Conservation (phyloP, 2,329 filamentous ascomycete species). For the Pseudogymnoascus sp. region DNA sequence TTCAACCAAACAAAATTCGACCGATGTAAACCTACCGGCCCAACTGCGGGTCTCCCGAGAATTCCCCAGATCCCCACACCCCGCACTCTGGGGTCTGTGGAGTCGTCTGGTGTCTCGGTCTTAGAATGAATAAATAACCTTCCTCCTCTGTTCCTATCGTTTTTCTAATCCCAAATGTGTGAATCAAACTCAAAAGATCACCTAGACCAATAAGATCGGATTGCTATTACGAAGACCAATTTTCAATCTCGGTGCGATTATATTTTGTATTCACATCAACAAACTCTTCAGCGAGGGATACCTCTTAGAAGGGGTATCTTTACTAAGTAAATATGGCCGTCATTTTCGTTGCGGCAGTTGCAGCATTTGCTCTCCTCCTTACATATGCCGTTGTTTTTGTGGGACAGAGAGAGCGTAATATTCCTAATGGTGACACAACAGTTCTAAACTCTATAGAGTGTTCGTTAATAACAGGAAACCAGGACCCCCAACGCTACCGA, state of each 20-base stretch:
- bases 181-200: background rate
- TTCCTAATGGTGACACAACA: background rate
- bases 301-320: background rate
- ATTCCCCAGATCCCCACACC: background rate
- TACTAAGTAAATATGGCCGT: background rate
- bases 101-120: background rate
- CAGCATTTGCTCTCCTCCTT: background rate
- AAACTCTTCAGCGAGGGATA: background rate
- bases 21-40: background rate
- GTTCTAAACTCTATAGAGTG: background rate
- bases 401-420: background rate
- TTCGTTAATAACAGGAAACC: background rate
- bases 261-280: background rate
- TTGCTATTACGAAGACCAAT: background rate
- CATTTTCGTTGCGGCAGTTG: background rate
- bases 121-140: background rate
- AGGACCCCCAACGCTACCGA: constrained; percentile 17
- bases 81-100: background rate
- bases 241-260: background rate
- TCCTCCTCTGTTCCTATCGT: background rate
- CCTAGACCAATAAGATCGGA: background rate
- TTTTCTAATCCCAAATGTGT: background rate
- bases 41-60: background rate
- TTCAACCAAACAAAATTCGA: background rate
- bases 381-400: background rate